Conservation (phyloP, 306 rosid species). For the Sesbania bispinosa region DNA sequence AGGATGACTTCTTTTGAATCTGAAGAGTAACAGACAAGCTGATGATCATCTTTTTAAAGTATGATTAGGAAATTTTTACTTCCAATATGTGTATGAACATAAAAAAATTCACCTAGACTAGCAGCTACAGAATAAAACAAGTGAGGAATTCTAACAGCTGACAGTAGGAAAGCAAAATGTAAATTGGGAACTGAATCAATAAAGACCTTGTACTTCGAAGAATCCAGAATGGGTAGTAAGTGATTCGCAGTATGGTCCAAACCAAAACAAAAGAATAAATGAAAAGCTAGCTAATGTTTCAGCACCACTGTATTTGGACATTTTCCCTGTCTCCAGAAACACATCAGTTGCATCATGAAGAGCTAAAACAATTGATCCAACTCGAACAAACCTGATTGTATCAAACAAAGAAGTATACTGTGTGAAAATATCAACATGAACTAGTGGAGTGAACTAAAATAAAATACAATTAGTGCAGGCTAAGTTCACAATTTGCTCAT, state of each 20-base stretch:
- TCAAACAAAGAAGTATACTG: slow-evolving; percentile 12
- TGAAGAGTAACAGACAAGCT: not conserved
- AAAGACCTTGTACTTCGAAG: slow-evolving; percentile 93
- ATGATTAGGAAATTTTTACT: not conserved
- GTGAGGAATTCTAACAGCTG: not conserved
- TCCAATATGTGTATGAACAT: not conserved
- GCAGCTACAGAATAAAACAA: not conserved
- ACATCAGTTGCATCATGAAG: slow-evolving; percentile 94
- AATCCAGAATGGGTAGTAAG: slow-evolving; percentile 88
- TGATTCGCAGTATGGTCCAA: slow-evolving; percentile 77
- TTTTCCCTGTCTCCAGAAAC: slow-evolving; percentile 91
- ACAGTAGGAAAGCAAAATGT: not conserved
- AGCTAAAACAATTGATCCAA: slow-evolving; percentile 89
- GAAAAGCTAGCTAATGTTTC: slow-evolving; percentile 77
- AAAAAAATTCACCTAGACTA: not conserved
- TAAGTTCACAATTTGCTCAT: slow-evolving; percentile 4
- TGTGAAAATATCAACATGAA: not conserved
- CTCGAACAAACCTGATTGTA: slow-evolving; percentile 79
- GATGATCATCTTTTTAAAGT: not conserved
- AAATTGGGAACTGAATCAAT: not conserved
- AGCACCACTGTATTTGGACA: slow-evolving; percentile 87
- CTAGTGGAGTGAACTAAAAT: not conserved
- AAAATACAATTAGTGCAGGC: not conserved
- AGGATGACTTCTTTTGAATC: not conserved
- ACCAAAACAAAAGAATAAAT: slow-evolving; percentile 69